Evolutionary conservation across 1,139 yeast species (phyloP).

Genomic region (Candida pseudoviswanathii): DNA sequence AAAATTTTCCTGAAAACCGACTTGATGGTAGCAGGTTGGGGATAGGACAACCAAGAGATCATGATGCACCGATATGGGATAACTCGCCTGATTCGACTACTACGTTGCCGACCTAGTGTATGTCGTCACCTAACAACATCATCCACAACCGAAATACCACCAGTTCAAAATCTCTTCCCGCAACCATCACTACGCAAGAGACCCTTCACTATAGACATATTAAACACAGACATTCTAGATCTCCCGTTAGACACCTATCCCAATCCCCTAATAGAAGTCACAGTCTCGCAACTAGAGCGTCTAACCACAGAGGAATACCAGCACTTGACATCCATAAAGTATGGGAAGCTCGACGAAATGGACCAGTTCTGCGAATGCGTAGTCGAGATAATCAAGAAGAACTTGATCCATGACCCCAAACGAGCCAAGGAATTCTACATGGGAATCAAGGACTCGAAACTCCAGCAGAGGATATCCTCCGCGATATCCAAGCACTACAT

Average conservation of each 20-base stretch:
- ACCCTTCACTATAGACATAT: slow-evolving; percentile 8
- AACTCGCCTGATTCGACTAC: background rate
- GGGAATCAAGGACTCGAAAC: slow-evolving; percentile 2
- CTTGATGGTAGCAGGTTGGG: too few species aligned
- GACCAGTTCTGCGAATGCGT: slow-evolving; percentile 19
- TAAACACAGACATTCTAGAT: slow-evolving; percentile 1
- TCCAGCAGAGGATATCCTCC: background rate
- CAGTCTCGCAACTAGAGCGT: slow-evolving; percentile 25
- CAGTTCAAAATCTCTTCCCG: background rate
- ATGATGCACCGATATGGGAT: background rate
- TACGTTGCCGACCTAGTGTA: background rate
- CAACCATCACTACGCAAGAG: slow-evolving; percentile 9
- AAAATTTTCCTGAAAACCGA: background rate
- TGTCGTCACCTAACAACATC: background rate
- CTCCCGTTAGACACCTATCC: slow-evolving; percentile 28
- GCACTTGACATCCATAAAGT: slow-evolving; percentile 19
- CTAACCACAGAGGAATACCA: slow-evolving; percentile 26
- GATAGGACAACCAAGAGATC: too few species aligned
- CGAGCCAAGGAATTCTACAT: slow-evolving; percentile 18
- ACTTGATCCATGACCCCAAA: slow-evolving; percentile 28
- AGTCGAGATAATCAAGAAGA: slow-evolving; percentile 31
- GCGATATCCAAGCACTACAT: slow-evolving; percentile 14
- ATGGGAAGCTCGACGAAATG: too few species aligned
- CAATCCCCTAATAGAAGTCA: slow-evolving; percentile 37
- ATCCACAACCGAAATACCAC: background rate